Evolutionary conservation across 768 basidiomycete genomes (phyloP).

Genomic region (Tremella yokohamensis): DNA sequence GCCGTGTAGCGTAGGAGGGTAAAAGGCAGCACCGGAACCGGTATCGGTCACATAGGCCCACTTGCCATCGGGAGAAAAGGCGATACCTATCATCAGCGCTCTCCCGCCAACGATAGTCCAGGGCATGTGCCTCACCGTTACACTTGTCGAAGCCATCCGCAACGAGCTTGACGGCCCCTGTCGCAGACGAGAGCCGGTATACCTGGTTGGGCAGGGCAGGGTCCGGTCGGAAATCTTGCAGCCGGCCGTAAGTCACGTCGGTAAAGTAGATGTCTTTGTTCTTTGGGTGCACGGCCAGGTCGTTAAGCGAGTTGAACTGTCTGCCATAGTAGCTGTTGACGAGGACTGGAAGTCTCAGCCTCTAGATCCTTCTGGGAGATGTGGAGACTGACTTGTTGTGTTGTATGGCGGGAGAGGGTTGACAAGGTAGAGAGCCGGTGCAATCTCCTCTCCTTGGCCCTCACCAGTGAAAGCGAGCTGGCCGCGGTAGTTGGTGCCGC

Average conservation of each 20-base stretch:
- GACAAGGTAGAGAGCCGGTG: conserved; percentile 64
- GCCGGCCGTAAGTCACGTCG: conserved; percentile 62
- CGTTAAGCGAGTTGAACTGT: conserved; percentile 78
- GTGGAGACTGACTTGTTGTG: conserved; percentile 52
- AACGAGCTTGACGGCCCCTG: conserved; percentile 64
- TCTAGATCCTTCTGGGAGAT: not conserved
- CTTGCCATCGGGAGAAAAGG: conserved; percentile 64
- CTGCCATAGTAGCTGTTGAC: conserved; percentile 75
- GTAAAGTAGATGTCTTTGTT: conserved; percentile 72
- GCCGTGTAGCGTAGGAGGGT: conserved; percentile 50
- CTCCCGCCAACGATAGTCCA: not conserved
- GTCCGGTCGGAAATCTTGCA: conserved; percentile 64
- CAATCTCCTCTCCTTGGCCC: conserved; percentile 60
- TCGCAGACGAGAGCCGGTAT: conserved; percentile 69
- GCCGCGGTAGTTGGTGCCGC: conserved; percentile 58
- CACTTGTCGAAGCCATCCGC: conserved; percentile 71
- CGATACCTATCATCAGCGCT: conserved; percentile 54
- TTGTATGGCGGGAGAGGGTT: conserved; percentile 66
- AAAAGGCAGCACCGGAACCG: conserved; percentile 24
- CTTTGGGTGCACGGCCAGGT: conserved; percentile 67
- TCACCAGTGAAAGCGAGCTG: conserved; percentile 64
- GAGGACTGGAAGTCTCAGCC: conserved; percentile 46
- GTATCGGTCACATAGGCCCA: conserved; percentile 61
- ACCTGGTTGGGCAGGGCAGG: conserved; percentile 71
- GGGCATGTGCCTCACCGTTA: conserved; percentile 55